These are phyloP conservation scores for Physcomitrellopsis africana DNA, from an alignment of 225 moss, liverwort and hornwort species.

Conservation along the genomic window DNA sequence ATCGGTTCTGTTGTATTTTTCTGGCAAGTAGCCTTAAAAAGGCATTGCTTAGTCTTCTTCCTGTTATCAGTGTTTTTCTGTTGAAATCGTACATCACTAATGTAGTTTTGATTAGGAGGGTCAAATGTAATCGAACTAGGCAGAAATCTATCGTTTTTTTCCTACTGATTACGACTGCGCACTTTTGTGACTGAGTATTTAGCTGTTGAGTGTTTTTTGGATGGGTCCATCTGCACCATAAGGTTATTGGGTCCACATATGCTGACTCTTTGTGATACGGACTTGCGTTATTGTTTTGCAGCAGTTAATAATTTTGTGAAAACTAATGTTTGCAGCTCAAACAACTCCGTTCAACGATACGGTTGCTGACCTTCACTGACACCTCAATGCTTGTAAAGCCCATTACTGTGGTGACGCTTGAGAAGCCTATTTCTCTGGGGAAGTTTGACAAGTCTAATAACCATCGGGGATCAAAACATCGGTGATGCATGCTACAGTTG, in stretches of 20 bases:
- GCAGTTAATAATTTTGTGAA: conserved; percentile 24
- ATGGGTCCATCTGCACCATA: not conserved
- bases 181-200: not conserved
- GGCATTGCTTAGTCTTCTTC: not conserved
- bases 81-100: not conserved
- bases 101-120: not conserved
- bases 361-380: conserved; percentile 82
- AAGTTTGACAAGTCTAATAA: conserved; percentile 41
- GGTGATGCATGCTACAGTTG: conserved; percentile 24
- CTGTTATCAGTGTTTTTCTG: not conserved
- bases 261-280: not conserved
- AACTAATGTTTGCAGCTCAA: conserved; percentile 61
- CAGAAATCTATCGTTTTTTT: not conserved
- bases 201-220: not conserved
- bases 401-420: conserved; percentile 49
- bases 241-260: not conserved
- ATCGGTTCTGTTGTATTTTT: not conserved
- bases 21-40: not conserved
- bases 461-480: conserved; percentile 41
- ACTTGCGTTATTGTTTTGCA: not conserved
- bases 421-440: conserved; percentile 35
- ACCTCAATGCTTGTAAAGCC: conserved; percentile 75
- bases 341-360: conserved; percentile 64
- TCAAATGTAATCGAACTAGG: not conserved
- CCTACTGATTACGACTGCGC: not conserved